A percentile compares a stretch with the other conserved stretches of the same genome.
Conservation (phyloP, 306 rosid species). For the Prunus persica region DNA sequence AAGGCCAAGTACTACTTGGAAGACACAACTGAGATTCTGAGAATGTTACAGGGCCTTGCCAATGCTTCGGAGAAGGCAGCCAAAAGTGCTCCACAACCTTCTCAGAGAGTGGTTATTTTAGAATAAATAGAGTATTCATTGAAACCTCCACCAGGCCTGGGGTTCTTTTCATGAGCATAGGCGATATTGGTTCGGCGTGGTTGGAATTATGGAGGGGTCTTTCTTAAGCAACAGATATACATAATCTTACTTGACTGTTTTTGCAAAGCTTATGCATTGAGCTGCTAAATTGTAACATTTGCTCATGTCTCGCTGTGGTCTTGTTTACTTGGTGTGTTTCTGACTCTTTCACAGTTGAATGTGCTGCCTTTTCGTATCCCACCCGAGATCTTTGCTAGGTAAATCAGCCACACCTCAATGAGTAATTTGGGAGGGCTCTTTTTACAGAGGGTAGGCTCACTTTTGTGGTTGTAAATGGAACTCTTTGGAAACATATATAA, state of each 20-base stretch:
- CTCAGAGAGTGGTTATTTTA: slow-evolving; percentile 28
- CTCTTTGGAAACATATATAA: too few relatives aligned
- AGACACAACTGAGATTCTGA: slow-evolving; percentile 80
- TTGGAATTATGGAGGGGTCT: not conserved
- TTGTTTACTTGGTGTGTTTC: not conserved
- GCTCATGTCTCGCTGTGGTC: not conserved
- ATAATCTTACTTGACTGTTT: not conserved
- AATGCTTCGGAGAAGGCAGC: slow-evolving; percentile 55
- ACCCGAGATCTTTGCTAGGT: not conserved
- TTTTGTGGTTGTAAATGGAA: too few relatives aligned
- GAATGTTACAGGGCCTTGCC: slow-evolving; percentile 84
- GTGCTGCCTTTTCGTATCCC: not conserved
- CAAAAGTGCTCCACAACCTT: slow-evolving; percentile 27
- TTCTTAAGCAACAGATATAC: not conserved
- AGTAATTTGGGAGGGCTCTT: not conserved
- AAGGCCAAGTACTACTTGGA: slow-evolving; percentile 61
- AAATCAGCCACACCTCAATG: not conserved
- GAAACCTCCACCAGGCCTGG: not conserved
- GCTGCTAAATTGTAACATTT: not conserved
- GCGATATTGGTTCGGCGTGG: not conserved
- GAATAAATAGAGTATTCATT: slow-evolving; percentile 31
- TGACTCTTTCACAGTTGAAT: not conserved
- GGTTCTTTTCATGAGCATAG: not conserved
- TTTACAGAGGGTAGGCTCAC: too few relatives aligned
- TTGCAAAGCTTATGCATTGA: not conserved